Evolutionary conservation across 2,329 filamentous ascomycete genomes (phyloP).

Genomic region (Alternaria burnsii): DNA sequence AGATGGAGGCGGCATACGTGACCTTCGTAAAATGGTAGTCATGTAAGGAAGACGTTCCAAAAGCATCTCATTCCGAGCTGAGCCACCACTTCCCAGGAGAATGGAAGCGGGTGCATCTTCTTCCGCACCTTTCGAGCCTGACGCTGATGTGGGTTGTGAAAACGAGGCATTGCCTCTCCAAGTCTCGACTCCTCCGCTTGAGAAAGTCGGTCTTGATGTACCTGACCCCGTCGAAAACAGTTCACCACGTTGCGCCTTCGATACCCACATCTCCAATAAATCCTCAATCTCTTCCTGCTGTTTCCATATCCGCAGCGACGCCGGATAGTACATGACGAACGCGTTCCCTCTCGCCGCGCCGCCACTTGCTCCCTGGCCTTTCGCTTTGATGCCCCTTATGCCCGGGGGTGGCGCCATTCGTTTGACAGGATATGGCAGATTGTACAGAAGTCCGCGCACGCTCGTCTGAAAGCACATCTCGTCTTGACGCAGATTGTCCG

Average conservation of each 20-base stretch:
- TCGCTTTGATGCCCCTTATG: constrained; percentile 47
- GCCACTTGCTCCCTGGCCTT: constrained; percentile 30
- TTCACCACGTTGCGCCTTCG: constrained; percentile 60
- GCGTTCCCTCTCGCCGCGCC: constrained; percentile 62
- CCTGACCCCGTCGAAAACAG: constrained; percentile 30
- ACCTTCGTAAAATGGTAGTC: constrained; percentile 65
- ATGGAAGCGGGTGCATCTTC: constrained; percentile 27
- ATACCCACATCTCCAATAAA: constrained; percentile 74
- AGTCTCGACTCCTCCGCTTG: constrained; percentile 52
- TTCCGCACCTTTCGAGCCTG: constrained; percentile 9
- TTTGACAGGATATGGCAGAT: constrained; percentile 85
- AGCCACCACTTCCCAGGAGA: constrained; percentile 67
- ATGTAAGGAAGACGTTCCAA: constrained; percentile 90
- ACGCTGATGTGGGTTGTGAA: constrained; percentile 18
- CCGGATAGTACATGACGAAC: constrained; percentile 92
- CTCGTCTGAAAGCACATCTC: constrained; percentile 94
- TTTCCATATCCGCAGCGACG: constrained; percentile 83
- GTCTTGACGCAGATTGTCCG: constrained; percentile 83
- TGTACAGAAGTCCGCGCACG: constrained; percentile 84
- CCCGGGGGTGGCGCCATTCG: constrained; percentile 55
- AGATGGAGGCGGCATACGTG: constrained; percentile 38
- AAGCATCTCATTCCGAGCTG: constrained; percentile 76
- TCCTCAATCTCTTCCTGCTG: constrained; percentile 82
- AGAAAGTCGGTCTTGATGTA: constrained; percentile 34
- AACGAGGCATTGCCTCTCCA: constrained; percentile 44